These are phyloP conservation scores for Candida verbasci DNA, from an alignment of 805 yeast species.

Conservation along the genomic window DNA sequence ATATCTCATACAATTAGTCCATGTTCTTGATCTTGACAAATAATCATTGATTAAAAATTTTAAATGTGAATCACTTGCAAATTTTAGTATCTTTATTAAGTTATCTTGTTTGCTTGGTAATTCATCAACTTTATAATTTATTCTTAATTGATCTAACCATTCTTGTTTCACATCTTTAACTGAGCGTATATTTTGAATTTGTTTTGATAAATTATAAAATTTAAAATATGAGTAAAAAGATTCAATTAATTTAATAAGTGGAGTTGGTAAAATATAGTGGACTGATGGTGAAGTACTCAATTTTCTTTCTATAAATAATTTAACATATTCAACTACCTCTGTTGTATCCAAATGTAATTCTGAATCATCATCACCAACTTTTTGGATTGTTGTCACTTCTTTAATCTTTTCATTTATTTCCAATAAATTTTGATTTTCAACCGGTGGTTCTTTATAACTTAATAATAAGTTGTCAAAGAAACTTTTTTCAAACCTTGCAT, in stretches of 20 bases:
- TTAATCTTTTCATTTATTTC: constrained; percentile 7
- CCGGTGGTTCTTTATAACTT: constrained; percentile 8
- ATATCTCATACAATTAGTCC: constrained; percentile 35
- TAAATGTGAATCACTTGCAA: constrained; percentile 28
- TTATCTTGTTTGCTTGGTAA: constrained; percentile 38
- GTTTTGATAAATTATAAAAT: constrained; percentile 16
- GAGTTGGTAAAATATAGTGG: constrained; percentile 63
- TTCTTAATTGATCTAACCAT: constrained; percentile 22
- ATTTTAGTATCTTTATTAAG: constrained; percentile 32
- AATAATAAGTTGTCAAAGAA: constrained; percentile 20
- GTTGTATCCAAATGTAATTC: constrained; percentile 22
- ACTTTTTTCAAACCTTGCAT: constrained; percentile 66
- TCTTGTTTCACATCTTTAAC: constrained; percentile 23
- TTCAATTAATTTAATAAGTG: constrained; percentile 50
- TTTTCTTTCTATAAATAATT: constrained; percentile 43
- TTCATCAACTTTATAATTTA: constrained; percentile 19
- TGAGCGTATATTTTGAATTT: constrained; percentile 16
- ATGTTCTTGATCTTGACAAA: constrained; percentile 42
- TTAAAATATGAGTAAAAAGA: constrained; percentile 39
- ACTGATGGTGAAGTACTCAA: constrained; percentile 87
- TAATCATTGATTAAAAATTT: constrained; percentile 50
- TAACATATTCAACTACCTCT: constrained; percentile 32
- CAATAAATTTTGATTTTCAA: constrained; percentile 11
- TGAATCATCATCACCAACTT: constrained; percentile 12
- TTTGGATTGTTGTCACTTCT: constrained; percentile 9